Base-by-base conservation (phyloP, 306 rosid species). In the Dryas alaskensis region DNA sequence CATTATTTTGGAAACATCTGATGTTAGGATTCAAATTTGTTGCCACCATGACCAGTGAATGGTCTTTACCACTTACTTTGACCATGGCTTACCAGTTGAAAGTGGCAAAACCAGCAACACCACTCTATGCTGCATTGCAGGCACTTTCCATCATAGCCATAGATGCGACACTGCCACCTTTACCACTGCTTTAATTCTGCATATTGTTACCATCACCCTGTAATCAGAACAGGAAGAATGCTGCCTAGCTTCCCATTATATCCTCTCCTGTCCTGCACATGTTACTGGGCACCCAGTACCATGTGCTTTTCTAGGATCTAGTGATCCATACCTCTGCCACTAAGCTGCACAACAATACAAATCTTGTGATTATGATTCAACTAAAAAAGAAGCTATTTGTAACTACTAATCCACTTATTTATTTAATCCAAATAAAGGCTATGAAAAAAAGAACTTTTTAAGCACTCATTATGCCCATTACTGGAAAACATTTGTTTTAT, bases 201-300 rank as follows among this genome's bases (percentile, higher is more conserved):
- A 31, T 7, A 7, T 3, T 46, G 11, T 52, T 27, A 10, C 7
- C 48, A 49, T 40, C 42, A 39, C 51, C 74, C 14, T 47, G 8
- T 61, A 49, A 25, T 58, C 61, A 27, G 8, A 19, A 70, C 12
- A 31, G 39, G 27, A 27, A 13, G 31, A 6, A 70, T 75, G 46
- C 54, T 66, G 39, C 57, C 51, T 73, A 42, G 55, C 76, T 45
- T 76, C 57, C 67, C 42, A 68, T 51, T 31, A 45, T 11, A 58
- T 73, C 48, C 22, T 48, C 40, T 37, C 43, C 71, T 17, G 55
- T 53, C 51, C 52, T 10, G 59, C 19, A n/a, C n/a, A n/a, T n/a
- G n/a, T n/a, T n/a, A n/a, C n/a, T n/a, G n/a, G n/a, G n/a, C n/a
- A 40, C 14, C 72, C 50, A 1, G 59, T 25, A 25, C 46, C 45